phyloP scores from a whole-genome alignment of 305 asterid species.

The Fraxinus sp. region DNA sequence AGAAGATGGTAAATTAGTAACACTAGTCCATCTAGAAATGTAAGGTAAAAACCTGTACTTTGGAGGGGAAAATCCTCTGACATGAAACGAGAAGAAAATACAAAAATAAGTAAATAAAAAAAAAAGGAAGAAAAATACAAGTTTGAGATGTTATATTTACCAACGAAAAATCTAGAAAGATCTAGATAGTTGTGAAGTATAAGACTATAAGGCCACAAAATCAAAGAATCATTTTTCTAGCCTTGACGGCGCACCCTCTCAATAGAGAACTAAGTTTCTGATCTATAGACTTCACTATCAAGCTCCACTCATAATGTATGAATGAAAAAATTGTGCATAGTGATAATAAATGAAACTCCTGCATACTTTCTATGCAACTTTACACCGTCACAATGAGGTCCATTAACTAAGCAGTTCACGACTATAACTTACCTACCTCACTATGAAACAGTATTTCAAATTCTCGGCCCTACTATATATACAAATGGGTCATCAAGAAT shows the following conservation, averaged over 20 bases:
- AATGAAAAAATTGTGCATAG: slow-evolving; percentile 3
- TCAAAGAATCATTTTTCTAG: slow-evolving; percentile 44
- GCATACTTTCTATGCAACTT: not conserved
- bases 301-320: slow-evolving; percentile 34
- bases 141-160: not conserved
- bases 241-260: slow-evolving; percentile 28
- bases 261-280: slow-evolving; percentile 33
- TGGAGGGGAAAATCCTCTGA: not conserved
- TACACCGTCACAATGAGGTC: not conserved
- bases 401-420: not conserved
- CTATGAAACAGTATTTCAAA: slow-evolving; percentile 18
- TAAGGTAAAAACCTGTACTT: not conserved
- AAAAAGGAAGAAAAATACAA: not conserved
- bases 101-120: not conserved
- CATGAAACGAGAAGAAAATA: not conserved
- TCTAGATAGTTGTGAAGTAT: slow-evolving; percentile 2
- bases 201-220: slow-evolving; percentile 33
- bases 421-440: slow-evolving; percentile 25
- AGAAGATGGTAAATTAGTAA: not conserved
- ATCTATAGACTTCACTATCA: slow-evolving; percentile 33
- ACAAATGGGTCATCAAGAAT: slow-evolving; percentile 45
- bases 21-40: not conserved
- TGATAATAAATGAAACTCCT: not conserved
- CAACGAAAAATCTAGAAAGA: not conserved
- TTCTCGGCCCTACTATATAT: slow-evolving; percentile 30